These are phyloP conservation scores for Mycena alexandri DNA, from an alignment of 768 basidiomycete species.

Conservation along the genomic window DNA sequence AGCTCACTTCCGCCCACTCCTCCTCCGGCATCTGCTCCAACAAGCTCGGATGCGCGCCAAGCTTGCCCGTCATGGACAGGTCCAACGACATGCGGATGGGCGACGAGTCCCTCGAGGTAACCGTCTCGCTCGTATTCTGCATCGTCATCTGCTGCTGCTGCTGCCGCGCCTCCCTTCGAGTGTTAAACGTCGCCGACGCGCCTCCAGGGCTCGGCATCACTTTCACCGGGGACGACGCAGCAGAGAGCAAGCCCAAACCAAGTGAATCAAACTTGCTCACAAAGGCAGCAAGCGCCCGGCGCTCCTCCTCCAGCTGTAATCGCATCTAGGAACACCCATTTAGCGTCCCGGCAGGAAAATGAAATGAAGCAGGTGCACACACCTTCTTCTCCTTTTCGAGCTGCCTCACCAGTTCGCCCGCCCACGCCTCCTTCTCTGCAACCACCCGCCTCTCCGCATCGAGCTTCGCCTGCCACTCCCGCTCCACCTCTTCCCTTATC, in stretches of 20 bases:
- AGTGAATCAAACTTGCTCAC: constrained; percentile 86
- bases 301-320: constrained; percentile 79
- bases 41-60: constrained; percentile 61
- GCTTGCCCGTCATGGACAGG: constrained; percentile 38
- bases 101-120: constrained; percentile 54
- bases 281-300: constrained; percentile 82
- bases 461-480: constrained; percentile 74
- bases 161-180: constrained; percentile 56
- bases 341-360: constrained; percentile 8
- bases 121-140: constrained; percentile 43
- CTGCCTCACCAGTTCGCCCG: constrained; percentile 77
- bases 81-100: constrained; percentile 62
- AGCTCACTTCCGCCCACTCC: constrained; percentile 64
- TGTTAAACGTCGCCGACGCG: constrained; percentile 61
- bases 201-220: constrained; percentile 67
- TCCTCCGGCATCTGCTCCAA: constrained; percentile 73
- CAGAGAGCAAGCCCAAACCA: constrained; percentile 59
- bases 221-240: constrained; percentile 53
- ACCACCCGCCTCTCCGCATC: constrained; percentile 68
- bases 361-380: constrained; percentile 35
- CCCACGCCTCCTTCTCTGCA: constrained; percentile 83
- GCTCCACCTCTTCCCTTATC: constrained; percentile 80
- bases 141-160: constrained; percentile 44
- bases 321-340: constrained; percentile 55
- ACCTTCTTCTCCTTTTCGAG: constrained; percentile 86